phyloP scores from a whole-genome alignment of 2,329 filamentous ascomycete species.

The Xylariaceae sp. region DNA sequence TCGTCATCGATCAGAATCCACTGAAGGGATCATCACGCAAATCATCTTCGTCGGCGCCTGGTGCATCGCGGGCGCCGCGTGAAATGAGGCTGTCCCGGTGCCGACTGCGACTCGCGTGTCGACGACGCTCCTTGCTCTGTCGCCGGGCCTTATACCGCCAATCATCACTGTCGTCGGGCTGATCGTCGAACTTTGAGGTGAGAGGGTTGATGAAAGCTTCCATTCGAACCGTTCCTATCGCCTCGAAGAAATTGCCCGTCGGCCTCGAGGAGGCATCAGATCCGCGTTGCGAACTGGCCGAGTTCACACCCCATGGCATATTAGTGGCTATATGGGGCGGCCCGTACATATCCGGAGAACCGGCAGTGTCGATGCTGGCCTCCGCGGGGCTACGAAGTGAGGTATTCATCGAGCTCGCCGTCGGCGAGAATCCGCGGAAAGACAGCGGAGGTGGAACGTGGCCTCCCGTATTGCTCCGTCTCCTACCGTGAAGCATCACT shows the following conservation, averaged over 20 bases:
- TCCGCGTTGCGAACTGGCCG: conserved; percentile 43
- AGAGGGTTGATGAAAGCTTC: conserved; percentile 83
- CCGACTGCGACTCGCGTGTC: conserved; percentile 48
- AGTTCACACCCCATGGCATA: conserved; percentile 41
- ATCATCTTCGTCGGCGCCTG: conserved; percentile 50
- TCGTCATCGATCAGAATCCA: conserved; percentile 46
- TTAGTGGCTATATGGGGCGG: conserved; percentile 46
- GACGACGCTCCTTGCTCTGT: conserved; percentile 50
- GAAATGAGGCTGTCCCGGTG: conserved; percentile 46
- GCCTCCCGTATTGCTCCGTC: conserved; percentile 83
- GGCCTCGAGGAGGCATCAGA: conserved; percentile 50
- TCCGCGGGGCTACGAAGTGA: conserved; percentile 53
- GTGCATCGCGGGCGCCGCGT: conserved; percentile 35
- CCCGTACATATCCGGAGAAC: conserved; percentile 54
- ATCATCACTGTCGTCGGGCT: conserved; percentile 47
- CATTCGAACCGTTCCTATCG: conserved; percentile 89
- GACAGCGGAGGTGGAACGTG: conserved; percentile 63
- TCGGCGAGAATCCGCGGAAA: conserved; percentile 72
- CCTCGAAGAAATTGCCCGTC: conserved; percentile 69
- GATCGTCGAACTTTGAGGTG: conserved; percentile 43
- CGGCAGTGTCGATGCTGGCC: conserved; percentile 52
- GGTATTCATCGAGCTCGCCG: conserved; percentile 40
- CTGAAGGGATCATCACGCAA: conserved; percentile 56
- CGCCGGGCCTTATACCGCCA: conserved; percentile 43
- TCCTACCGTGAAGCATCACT: conserved; percentile 61